phyloP scores from a whole-genome alignment of 345 rosid species.

The Alliaria petiolata region DNA sequence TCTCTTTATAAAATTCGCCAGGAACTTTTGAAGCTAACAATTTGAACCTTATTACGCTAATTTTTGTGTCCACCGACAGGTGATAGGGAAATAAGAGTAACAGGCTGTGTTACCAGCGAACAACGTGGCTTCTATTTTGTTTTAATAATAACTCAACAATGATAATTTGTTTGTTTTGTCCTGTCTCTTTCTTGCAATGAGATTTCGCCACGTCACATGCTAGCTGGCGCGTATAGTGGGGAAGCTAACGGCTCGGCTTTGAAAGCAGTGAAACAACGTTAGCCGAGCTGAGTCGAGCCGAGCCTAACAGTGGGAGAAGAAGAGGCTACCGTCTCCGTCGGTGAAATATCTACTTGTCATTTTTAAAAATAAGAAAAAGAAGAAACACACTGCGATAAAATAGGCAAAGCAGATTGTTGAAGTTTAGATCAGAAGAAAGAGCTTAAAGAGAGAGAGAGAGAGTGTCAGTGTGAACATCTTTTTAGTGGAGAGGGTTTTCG shows the following conservation, averaged over 20 bases:
- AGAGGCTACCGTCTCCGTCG: constrained; percentile 34
- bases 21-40: background rate
- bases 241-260: constrained; percentile 7
- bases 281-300: background rate
- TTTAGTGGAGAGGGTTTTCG: background rate
- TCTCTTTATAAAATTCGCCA: background rate
- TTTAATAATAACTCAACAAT: background rate
- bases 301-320: background rate
- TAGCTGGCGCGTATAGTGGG: constrained; percentile 5
- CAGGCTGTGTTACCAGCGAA: constrained; percentile 29
- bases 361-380: background rate
- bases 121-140: constrained; percentile 18
- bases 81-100: background rate
- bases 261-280: background rate
- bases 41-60: background rate
- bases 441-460: constrained; percentile 5
- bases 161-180: constrained; percentile 26
- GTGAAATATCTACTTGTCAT: constrained; percentile 31
- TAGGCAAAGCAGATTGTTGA: constrained; percentile 15
- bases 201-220: constrained; percentile 3
- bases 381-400: constrained; percentile 23
- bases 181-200: constrained; percentile 9
- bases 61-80: constrained; percentile 16
- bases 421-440: background rate
- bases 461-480: constrained; percentile 9